Conservation (phyloP, 176 grass and related monocot genomes). For the Pontederia paniculata region DNA sequence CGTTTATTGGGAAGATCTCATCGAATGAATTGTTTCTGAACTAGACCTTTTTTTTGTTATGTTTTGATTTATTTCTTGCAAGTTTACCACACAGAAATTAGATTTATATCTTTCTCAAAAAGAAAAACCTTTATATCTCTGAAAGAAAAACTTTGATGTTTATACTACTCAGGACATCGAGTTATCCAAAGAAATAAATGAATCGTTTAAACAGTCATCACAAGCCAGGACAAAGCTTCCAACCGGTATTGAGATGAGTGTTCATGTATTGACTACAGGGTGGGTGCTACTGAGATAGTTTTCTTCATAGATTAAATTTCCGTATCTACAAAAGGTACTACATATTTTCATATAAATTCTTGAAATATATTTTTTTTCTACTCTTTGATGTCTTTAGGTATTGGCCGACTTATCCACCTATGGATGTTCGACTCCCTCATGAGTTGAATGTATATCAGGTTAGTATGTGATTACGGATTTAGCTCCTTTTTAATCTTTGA, state of each 20-base stretch:
- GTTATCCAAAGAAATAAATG: constrained; percentile 99
- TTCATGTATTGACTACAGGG: constrained; percentile 98
- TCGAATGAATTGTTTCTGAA: no score
- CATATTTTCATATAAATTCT: not conserved
- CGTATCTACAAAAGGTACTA: not conserved
- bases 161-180: constrained; percentile 61
- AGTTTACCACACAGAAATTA: no score
- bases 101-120: not conserved
- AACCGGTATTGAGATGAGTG: constrained; percentile 96
- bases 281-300: constrained; percentile 18
- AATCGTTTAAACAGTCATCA: constrained; percentile 98
- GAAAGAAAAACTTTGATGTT: not conserved
- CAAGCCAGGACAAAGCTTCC: constrained; percentile 97
- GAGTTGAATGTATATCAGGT: constrained; percentile 99
- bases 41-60: no score
- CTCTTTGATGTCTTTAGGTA: constrained; percentile 48
- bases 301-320: constrained; percentile 16
- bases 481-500: constrained; percentile 9
- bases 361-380: not conserved
- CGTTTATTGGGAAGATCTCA: no score
- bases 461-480: constrained; percentile 19
- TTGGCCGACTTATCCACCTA: constrained; percentile 99
- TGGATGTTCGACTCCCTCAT: constrained; percentile 91
- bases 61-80: no score
- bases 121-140: not conserved